Evolutionary conservation across 1,139 yeast species (phyloP).

Genomic region (Protomyces inouyei): DNA sequence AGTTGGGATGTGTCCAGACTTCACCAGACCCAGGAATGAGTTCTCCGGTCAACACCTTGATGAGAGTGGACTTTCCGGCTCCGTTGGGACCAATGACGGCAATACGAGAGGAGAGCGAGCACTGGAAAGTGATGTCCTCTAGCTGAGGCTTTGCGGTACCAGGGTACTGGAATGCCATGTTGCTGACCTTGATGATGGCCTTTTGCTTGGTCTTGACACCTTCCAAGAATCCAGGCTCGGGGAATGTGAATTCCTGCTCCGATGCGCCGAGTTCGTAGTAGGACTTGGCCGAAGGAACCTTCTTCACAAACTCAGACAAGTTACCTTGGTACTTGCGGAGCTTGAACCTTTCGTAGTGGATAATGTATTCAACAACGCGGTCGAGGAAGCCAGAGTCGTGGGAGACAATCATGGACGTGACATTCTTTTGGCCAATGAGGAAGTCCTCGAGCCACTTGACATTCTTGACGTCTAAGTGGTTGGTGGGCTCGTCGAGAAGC

Average conservation of each 20-base stretch:
- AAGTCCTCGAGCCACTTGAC: slow-evolving; percentile 99
- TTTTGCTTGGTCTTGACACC: slow-evolving; percentile 95
- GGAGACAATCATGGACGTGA: slow-evolving; percentile 91
- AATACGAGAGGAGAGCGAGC: slow-evolving; percentile 92
- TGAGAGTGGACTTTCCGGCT: slow-evolving; percentile 98
- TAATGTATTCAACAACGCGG: slow-evolving; percentile 91
- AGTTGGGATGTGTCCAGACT: slow-evolving; percentile 98
- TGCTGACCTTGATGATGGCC: slow-evolving; percentile 84
- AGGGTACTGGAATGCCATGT: slow-evolving; percentile 85
- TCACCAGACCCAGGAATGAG: slow-evolving; percentile 96
- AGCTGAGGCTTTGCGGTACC: slow-evolving; percentile 84
- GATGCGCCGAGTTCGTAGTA: slow-evolving; percentile 94
- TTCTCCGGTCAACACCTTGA: slow-evolving; percentile 94
- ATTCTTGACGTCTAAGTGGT: slow-evolving; percentile 98
- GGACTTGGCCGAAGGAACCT: slow-evolving; percentile 92
- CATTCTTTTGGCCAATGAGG: slow-evolving; percentile 68
- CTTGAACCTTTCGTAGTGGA: slow-evolving; percentile 93
- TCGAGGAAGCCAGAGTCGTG: slow-evolving; percentile 97
- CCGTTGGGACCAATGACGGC: slow-evolving; percentile 99
- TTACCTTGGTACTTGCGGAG: slow-evolving; percentile 95
- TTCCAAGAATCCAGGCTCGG: slow-evolving; percentile 93
- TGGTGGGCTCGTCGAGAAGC: slow-evolving; percentile 98
- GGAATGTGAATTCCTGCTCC: slow-evolving; percentile 94
- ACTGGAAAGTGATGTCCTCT: slow-evolving; percentile 71
- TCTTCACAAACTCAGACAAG: slow-evolving; percentile 82